Conservation (phyloP, 2,329 filamentous ascomycete genomes). For the Pseudogymnoascus sp. region DNA sequence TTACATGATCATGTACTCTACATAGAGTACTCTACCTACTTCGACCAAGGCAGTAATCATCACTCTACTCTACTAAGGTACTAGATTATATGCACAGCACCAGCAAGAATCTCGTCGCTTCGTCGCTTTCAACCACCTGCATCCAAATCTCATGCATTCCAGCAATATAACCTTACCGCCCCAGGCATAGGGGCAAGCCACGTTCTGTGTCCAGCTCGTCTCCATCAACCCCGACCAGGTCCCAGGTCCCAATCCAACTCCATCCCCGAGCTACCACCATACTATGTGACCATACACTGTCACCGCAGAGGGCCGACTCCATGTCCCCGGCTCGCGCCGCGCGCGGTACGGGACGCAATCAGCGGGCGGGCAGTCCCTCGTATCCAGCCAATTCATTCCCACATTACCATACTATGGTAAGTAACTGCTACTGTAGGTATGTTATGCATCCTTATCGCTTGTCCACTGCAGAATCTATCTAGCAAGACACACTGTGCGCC, state of each 20-base stretch:
- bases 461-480: not conserved
- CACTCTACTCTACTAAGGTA: not conserved
- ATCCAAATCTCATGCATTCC: not conserved
- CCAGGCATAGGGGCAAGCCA: not conserved
- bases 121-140: conserved; percentile 1
- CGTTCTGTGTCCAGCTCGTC: not conserved
- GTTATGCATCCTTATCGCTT: not conserved
- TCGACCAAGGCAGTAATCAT: not conserved
- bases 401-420: not conserved
- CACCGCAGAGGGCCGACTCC: not conserved
- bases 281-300: not conserved
- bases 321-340: conserved; percentile 2
- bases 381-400: not conserved
- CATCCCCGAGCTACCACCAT: not conserved
- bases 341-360: conserved; percentile 1
- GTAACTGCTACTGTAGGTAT: not conserved
- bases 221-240: not conserved
- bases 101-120: not conserved
- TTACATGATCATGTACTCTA: not conserved
- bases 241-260: not conserved
- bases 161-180: not conserved
- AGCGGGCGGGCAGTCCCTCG: not conserved
- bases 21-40: not conserved
- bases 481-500: not conserved
- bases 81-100: not conserved